Base-by-base conservation (phyloP, 345 rosid species). In the Carallia brachiata region DNA sequence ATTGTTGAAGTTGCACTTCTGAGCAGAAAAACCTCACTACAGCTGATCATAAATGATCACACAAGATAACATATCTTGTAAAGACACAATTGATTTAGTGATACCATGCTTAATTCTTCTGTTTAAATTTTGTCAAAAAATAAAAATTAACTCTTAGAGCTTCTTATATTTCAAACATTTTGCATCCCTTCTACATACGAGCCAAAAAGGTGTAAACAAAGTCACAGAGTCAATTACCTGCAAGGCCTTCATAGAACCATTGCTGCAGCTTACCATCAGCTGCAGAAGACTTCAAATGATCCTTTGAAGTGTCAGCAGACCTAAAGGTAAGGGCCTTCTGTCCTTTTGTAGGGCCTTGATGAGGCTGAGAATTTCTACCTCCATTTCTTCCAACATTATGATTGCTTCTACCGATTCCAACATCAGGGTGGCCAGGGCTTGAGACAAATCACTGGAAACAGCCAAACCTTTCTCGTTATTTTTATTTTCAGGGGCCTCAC, bases 191-290 rank as follows among this genome's bases (percentile, higher is more conserved):
- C 18, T 18, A 58, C 9, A 69, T 12, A 34, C n/a, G 56, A 16
- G 12, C 8, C 7, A 48, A 32, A 37, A 5, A 50, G 17, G 19
- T 10, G 48, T 6, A 54, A 67, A 63, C 50, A 18, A 39, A 64
- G 6, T 30, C 31, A n/a, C 30, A 34, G 27, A 71, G 36, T 18
- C 65, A 23, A 67, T 79, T 86, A 96, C 99, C 99, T 79, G 99
- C 91, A 68, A 88, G 85, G 53, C 95, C 99, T 88, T 96, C 97
- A 62, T 83, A 93, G 78, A 96, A 96, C 99, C 99, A 96, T 85
- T 96, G 92, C 81, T 96, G 98, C 85, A 92, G 84, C 80, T 81
- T 89, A 63, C 98, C 95, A 70, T 83, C 85, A 40, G 91, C 82
- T 30, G 91, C 82, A 66, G 82, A 76, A 34, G 97, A 80, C 86